Base-by-base conservation (phyloP, 129 eudicot genomes). In the Escallonia rubra region DNA sequence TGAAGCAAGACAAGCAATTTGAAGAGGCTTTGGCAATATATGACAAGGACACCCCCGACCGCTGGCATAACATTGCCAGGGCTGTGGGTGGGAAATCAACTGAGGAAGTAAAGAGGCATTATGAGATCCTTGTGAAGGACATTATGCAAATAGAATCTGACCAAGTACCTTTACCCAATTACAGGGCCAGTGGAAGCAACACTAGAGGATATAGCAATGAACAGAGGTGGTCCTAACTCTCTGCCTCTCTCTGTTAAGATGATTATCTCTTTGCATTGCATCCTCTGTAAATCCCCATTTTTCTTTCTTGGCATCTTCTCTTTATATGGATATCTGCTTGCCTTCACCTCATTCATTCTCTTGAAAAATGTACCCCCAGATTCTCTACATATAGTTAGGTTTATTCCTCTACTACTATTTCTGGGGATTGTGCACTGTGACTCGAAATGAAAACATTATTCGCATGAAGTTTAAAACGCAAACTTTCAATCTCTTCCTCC, bases 41-140 rank as follows among this genome's bases (percentile, higher is more conserved):
- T 67, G 90, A 86, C 71, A 86, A 78, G 78, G 96, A 89, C 66
- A 86, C 78, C 42, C 96, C 96, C 11, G 94, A 89, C 64, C 76
- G 96, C 15, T 89, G 94, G 96, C 83, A 81, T 55, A 86, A 89
- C 48, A 81, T 89, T 40, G 90, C 96, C 8, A 71, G 84, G 68
- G 82, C 79, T 55, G 86, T 86, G 10, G 79, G 84, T 66, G 96
- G 88, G 52, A 89, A 89, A 72, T 83, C 96, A 3, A 85, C 51
- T 2, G 96, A 89, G 70, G 96, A 89, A 80, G 94, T 89, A 49
- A 89, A 83, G 76, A 83, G 83, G 73, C 90, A 89, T 73, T 89
- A 86, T 5, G 84, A 81, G 43, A 73, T 75, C 11, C 90, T 89
- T 39, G 90, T 68, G 14, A 81, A 82, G 56, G 96, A 89, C 61